Evolutionary conservation across 2,329 filamentous ascomycete species (phyloP), one percentile per base, ranked within the genome.

Genomic region (Ceratocystis ficicola): DNA sequence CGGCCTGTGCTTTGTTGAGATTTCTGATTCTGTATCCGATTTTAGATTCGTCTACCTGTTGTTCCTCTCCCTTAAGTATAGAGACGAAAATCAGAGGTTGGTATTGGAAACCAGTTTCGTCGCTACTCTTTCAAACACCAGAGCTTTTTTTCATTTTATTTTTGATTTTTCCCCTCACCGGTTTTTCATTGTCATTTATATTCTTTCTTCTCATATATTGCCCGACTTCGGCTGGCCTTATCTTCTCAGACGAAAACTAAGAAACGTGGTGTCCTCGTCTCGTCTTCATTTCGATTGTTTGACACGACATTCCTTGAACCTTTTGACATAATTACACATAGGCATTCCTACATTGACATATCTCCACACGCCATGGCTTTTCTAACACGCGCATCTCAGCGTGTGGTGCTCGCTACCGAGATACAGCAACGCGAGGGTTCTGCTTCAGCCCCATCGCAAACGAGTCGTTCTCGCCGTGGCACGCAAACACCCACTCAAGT

Each of bases 321-420:
- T 59, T 36, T 28, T 12, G 55, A 20, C 55, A 59, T 32, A 20
- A 20, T 59, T 17, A 36, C 17, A 59, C 17, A 59, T 25, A 25
- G 32, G 30, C 55, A 55, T 28, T 15, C 15, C n/a, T 22, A 59
- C 25, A 30, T 17, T 30, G 25, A 36, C 8, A 36, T 28, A 59
- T 48, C 22, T 36, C 59, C 20, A 25, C 25, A 62, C 61, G 41
- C 28, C 44, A 67, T 67, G 66, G 66, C 66, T 46, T 63, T 67
- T 30, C 66, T 65, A 67, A 62, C 66, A 32, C 65, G 61, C 61
- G 61, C 61, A 36, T 63, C 65, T n/a, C 65, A 67, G 30, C 66
- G 66, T 57, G 59, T 60, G 50, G 59, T 62, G 12, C 48, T 61
- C 12, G 63, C 65, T 20, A 61, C 64, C 2, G 64, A 65, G 44